Conservation (phyloP, 768 basidiomycete genomes). For the Chalciporus sphaerocephalus region DNA sequence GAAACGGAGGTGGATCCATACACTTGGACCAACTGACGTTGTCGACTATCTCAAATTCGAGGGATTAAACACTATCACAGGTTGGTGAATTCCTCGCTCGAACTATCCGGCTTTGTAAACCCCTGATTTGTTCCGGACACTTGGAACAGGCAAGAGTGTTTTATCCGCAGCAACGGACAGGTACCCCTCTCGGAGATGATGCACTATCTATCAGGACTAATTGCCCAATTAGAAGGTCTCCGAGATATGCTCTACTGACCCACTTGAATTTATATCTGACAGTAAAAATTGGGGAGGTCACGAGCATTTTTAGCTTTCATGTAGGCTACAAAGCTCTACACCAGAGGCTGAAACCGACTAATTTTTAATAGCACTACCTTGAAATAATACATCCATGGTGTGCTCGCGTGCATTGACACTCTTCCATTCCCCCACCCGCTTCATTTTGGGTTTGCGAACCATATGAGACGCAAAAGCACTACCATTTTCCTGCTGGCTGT, state of each 20-base stretch:
- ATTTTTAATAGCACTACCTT: neutral
- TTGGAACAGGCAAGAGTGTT: conserved; percentile 27
- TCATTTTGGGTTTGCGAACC: neutral
- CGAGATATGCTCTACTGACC: conserved; percentile 14
- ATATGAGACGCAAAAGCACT: conserved; percentile 19
- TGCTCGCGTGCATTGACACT: neutral
- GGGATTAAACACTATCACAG: conserved; percentile 17
- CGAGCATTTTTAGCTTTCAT: conserved; percentile 17
- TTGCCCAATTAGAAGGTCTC: conserved; percentile 7
- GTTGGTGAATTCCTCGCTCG: neutral
- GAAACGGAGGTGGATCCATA: conserved; percentile 21
- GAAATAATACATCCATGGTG: conserved; percentile 12
- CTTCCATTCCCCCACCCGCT: conserved; percentile 2
- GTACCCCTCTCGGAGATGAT: conserved; percentile 3
- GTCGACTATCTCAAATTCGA: conserved; percentile 22
- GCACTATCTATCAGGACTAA: conserved; percentile 4
- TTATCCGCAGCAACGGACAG: conserved; percentile 19
- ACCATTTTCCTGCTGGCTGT: conserved; percentile 18
- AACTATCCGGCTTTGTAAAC: conserved; percentile 13
- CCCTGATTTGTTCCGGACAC: conserved; percentile 18
- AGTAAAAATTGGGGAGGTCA: neutral
- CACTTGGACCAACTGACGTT: conserved; percentile 10
- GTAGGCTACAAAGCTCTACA: conserved; percentile 19
- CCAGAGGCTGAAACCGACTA: neutral
- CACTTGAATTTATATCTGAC: conserved; percentile 10